Percentiles rank a stretch among this genome's conserved stretches.
Evolutionary conservation across 257 asterid genomes (phyloP).

Genomic region (Ophiorrhiza pumila): DNA sequence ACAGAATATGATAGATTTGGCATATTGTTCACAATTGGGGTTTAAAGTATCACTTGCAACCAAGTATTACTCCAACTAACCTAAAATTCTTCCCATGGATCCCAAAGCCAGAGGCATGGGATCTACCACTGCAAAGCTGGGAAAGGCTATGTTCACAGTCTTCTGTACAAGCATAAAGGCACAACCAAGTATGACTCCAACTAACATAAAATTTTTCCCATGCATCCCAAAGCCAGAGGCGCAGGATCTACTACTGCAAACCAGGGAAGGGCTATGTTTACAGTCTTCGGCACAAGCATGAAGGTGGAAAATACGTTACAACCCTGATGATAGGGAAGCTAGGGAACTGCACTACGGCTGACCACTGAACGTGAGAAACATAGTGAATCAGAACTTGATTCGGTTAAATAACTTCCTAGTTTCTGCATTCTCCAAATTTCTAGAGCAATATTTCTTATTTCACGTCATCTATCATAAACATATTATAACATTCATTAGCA

Average conservation of each 20-base stretch:
- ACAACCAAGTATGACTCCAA: background rate
- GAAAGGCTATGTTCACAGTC: background rate
- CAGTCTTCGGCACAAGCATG: background rate
- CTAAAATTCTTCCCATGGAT: background rate
- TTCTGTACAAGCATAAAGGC: background rate
- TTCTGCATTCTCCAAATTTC: background rate
- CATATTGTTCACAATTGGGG: background rate
- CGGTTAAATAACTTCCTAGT: background rate
- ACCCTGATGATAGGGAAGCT: no score
- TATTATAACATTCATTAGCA: background rate
- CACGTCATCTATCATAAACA: background rate
- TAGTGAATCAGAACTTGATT: background rate
- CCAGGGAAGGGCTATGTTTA: background rate
- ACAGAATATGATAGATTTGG: background rate
- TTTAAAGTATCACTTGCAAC: background rate
- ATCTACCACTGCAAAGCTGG: background rate
- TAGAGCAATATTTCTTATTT: background rate
- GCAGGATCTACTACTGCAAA: background rate
- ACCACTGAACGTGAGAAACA: background rate
- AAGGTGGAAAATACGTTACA: background rate
- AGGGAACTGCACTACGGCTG: background rate
- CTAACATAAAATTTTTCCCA: background rate
- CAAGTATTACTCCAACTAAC: background rate
- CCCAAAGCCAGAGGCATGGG: background rate
- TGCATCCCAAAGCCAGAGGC: background rate